A percentile compares a stretch with the other conserved stretches of the same genome.
Evolutionary conservation across 352 stramenopile genomes (phyloP).

Genomic region (Phytophthora tubulina): DNA sequence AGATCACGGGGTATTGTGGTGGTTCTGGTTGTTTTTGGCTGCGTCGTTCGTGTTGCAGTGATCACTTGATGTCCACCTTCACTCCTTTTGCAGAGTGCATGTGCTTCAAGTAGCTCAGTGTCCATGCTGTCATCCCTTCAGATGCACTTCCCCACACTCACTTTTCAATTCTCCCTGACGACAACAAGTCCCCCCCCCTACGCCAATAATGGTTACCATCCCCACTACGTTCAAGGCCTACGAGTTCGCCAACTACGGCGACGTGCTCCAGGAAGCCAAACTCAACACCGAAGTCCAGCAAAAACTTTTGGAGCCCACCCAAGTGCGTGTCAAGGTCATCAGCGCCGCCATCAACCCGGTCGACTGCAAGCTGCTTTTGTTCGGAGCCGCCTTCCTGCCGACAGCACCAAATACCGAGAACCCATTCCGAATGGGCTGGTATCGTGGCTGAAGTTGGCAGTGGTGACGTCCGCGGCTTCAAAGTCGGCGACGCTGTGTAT

Average conservation of each 20-base stretch:
- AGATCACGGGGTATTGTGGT: background rate
- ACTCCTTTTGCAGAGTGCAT: slow-evolving; percentile 12
- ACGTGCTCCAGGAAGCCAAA: slow-evolving; percentile 24
- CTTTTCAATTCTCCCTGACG: slow-evolving; percentile 17
- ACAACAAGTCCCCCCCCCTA: slow-evolving; percentile 10
- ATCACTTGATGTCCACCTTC: slow-evolving; percentile 20
- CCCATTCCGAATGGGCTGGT: slow-evolving; percentile 35
- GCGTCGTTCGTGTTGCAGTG: background rate
- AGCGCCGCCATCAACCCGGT: slow-evolving; percentile 38
- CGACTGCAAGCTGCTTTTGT: slow-evolving; percentile 38
- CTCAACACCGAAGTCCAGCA: slow-evolving; percentile 23
- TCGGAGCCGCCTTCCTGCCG: slow-evolving; percentile 18
- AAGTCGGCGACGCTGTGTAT: slow-evolving; percentile 36
- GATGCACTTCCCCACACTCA: slow-evolving; percentile 1
- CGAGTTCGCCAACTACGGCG: slow-evolving; percentile 31
- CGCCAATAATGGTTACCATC: slow-evolving; percentile 15
- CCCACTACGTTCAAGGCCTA: slow-evolving; percentile 38
- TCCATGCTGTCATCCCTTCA: background rate
- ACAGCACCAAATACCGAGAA: slow-evolving; percentile 9
- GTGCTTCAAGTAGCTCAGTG: background rate
- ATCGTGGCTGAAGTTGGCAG: slow-evolving; percentile 34
- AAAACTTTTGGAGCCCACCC: slow-evolving; percentile 13
- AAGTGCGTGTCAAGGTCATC: slow-evolving; percentile 42
- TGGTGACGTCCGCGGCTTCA: slow-evolving; percentile 20
- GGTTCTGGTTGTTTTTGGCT: background rate